Base-by-base conservation (phyloP, 176 grass and related monocot genomes). In the Oryza meridionalis region DNA sequence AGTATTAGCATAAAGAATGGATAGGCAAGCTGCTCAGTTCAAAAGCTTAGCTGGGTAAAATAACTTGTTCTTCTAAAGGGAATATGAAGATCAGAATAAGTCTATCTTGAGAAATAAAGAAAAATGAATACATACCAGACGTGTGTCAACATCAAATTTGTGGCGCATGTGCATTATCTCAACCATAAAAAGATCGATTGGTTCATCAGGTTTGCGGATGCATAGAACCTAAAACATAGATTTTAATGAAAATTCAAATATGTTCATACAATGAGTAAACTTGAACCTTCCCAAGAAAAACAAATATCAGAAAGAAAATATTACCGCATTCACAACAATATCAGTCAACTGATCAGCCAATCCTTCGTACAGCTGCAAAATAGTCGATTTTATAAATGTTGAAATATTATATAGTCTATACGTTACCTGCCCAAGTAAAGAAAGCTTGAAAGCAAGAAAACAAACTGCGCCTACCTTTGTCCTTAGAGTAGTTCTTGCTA, bases 111-210 rank as follows among this genome's bases (percentile, higher is more conserved):
- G 17, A 84, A 84, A 32, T 40, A 71, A 64, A 43, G 42, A 46
- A 81, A 42, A 50, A 70, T 29, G 4, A 81, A 66, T 35, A 42
- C 81, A 72, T 89, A 99, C 96, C 87, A 99, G 84, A 12, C 91
- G 89, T 53, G 96, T 99, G 82, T 99, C 93, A 46, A 99, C 87
- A 69, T 99, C 96, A 13, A 99, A 99, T 81, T 99, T 96, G 82
- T 99, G 96, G 26, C 93, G 91, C 96, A 99, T 99, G 75, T 99
- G 93, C 96, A 99, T 99, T 92, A 96, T 99, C 87, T 99, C 96
- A 65, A 99, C 96, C 96, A 96, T 99, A 69, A 99, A 99, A 65
- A 99, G 89, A 94, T 99, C 96, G 66, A 96, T 94, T 17, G 93
- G 91, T 45, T 99, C 89, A 61, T 96, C 89, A 11, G 77, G 81